These are phyloP conservation scores for Laburnicola sp. DNA, from an alignment of 2,329 filamentous ascomycete genomes.

Conservation along the genomic window DNA sequence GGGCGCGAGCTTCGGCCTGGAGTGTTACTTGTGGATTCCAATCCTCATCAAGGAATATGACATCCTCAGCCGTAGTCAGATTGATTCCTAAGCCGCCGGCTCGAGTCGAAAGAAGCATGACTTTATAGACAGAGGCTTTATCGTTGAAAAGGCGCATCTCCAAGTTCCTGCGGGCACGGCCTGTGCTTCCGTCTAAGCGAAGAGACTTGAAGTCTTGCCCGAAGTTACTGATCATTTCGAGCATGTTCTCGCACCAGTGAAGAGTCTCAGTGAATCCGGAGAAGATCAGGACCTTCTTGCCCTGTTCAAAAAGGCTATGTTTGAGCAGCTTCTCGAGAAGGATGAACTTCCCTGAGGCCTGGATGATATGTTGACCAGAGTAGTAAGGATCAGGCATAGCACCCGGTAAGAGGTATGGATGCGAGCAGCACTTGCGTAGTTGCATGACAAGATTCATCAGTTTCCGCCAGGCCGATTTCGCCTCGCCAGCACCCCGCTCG, in stretches of 20 bases:
- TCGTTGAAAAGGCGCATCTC: slow-evolving; percentile 59
- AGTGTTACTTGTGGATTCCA: slow-evolving; percentile 54
- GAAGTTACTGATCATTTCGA: slow-evolving; percentile 49
- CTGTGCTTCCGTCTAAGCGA: slow-evolving; percentile 56
- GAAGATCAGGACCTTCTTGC: slow-evolving; percentile 62
- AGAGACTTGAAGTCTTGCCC: slow-evolving; percentile 51
- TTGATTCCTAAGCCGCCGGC: slow-evolving; percentile 62
- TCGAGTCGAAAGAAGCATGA: slow-evolving; percentile 60
- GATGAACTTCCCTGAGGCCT: slow-evolving; percentile 60
- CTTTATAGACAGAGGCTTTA: slow-evolving; percentile 49
- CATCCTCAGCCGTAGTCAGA: slow-evolving; percentile 57
- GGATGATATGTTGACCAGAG: slow-evolving; percentile 52
- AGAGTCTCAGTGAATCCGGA: slow-evolving; percentile 58
- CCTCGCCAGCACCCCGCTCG: slow-evolving; percentile 34
- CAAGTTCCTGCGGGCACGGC: slow-evolving; percentile 55
- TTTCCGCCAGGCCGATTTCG: slow-evolving; percentile 51
- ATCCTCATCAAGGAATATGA: slow-evolving; percentile 60
- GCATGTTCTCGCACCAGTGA: slow-evolving; percentile 56
- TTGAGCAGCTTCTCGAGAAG: slow-evolving; percentile 57
- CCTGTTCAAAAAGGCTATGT: slow-evolving; percentile 53
- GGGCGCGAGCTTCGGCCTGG: neutral
- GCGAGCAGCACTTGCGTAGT: slow-evolving; percentile 59
- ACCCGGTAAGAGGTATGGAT: slow-evolving; percentile 56
- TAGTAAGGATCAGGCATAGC: slow-evolving; percentile 53
- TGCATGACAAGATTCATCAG: slow-evolving; percentile 61